Evolutionary conservation across 345 rosid species (phyloP), one percentile per base, ranked within the genome.

Genomic region (Erysimum cheiranthoides): DNA sequence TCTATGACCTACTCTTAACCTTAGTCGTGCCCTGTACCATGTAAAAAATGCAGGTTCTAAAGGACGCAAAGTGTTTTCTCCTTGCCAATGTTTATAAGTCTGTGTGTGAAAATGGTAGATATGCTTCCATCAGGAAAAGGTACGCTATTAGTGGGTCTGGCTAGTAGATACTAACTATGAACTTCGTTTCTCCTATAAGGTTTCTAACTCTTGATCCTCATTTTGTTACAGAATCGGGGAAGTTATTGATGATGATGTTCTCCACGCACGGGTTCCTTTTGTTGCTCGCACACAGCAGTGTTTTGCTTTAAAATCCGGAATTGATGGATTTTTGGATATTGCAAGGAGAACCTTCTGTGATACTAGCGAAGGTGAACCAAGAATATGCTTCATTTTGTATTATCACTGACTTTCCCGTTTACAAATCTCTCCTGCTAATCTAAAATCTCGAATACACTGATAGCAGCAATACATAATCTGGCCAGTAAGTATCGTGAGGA

Each of bases 231-330:
- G 98, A 81, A 79, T 91, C 27, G 91, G 96, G 34, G 97, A 89
- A 79, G 97, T 88, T 49, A 89, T 94, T 30, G 96, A 92, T 74
- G 98, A 92, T 82, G 97, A 92, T 79, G 93, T 94, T 74, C 97
- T 94, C 75, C 98, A 94, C 78, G 91, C 98, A 72, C 88, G 97
- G 60, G 92, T 83, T 77, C 93, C 98, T 61, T 94, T 92, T 81
- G 85, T 92, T 82, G 97, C 98, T 68, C 97, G 96, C 66, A 90
- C 98, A 69, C 97, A 94, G 78, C 98, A 94, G 82, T 94, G 97
- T 83, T 94, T 94, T 84, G 98, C 97, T 83, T 88, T 94, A 75
- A 92, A 90, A 83, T 88, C 96, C 36, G 97, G 98, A 53, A 90
- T 90, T 67, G 98, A 94, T 83, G 98, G 97, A 18, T 91, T 92